phyloP scores from a whole-genome alignment of 371 early-diverging fungal genomes.

The Zopfochytrium polystomum region DNA sequence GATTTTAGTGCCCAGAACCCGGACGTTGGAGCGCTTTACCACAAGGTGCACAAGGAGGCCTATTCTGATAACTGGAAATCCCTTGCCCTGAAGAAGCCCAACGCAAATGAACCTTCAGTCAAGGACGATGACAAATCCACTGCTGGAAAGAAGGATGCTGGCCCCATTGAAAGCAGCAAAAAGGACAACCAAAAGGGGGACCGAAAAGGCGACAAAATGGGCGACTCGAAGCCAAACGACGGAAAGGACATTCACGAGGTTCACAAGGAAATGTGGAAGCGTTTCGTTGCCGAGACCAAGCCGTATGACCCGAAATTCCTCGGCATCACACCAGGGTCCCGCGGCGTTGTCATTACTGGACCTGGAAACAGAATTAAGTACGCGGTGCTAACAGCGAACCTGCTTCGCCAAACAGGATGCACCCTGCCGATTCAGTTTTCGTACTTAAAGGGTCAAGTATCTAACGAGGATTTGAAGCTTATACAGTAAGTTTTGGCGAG shows the following conservation, averaged over 20 bases:
- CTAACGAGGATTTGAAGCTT: background rate
- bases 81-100: too few relatives aligned
- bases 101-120: too few relatives aligned
- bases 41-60: background rate
- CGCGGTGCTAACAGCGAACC: conserved; percentile 5
- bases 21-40: background rate
- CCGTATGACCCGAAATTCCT: background rate
- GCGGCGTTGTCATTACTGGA: conserved; percentile 13
- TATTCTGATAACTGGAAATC: background rate
- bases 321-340: background rate
- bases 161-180: background rate
- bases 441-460: background rate
- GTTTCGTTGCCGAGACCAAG: background rate
- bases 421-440: conserved; percentile 11
- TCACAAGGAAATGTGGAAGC: too few relatives aligned
- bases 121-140: too few relatives aligned
- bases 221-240: too few relatives aligned
- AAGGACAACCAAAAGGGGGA: background rate
- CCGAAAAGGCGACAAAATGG: too few relatives aligned
- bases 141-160: background rate
- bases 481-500: background rate
- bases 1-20: background rate
- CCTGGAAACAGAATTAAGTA: conserved; percentile 1
- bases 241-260: too few relatives aligned
- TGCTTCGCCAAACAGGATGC: conserved; percentile 15